A percentile compares a stretch with the other conserved stretches of the same genome.
Evolutionary conservation across 768 basidiomycete species (phyloP).

Genomic region (Xerocomus spinulosus): DNA sequence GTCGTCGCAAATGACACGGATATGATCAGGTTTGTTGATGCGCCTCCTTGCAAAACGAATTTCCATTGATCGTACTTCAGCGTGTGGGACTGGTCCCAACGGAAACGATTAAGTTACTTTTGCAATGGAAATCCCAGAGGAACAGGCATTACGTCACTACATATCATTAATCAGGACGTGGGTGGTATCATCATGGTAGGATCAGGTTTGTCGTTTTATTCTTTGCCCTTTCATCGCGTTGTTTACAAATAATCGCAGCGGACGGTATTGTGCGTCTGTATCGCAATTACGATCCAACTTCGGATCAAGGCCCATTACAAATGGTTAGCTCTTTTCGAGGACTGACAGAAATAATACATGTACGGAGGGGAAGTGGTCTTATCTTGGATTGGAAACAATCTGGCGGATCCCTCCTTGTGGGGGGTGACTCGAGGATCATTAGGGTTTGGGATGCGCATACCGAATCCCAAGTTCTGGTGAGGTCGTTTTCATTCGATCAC

Average conservation of each 20-base stretch:
- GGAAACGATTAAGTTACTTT: slow-evolving; percentile 75
- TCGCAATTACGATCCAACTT: slow-evolving; percentile 80
- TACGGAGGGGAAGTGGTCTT: slow-evolving; percentile 77
- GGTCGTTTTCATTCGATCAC: slow-evolving; percentile 15
- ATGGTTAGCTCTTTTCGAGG: slow-evolving; percentile 94
- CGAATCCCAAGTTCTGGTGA: slow-evolving; percentile 70
- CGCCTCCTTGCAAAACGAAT: neutral
- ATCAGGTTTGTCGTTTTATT: slow-evolving; percentile 53
- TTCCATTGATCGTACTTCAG: slow-evolving; percentile 36
- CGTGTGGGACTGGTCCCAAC: slow-evolving; percentile 92
- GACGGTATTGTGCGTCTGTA: slow-evolving; percentile 91
- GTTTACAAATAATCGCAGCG: slow-evolving; percentile 42
- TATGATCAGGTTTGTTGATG: slow-evolving; percentile 64
- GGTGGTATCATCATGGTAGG: slow-evolving; percentile 86
- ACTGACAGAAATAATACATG: slow-evolving; percentile 68
- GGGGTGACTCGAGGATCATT: slow-evolving; percentile 86
- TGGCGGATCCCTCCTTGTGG: slow-evolving; percentile 79
- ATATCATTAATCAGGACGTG: slow-evolving; percentile 94
- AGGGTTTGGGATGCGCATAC: slow-evolving; percentile 94
- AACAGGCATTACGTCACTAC: slow-evolving; percentile 80
- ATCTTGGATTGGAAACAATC: slow-evolving; percentile 93
- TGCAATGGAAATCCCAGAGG: slow-evolving; percentile 83
- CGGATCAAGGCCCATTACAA: slow-evolving; percentile 71
- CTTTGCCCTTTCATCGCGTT: neutral
- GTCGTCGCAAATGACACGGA: slow-evolving; percentile 82